phyloP scores from a whole-genome alignment of 169 alveolate genomes.

The Eimeria necatrix region DNA sequence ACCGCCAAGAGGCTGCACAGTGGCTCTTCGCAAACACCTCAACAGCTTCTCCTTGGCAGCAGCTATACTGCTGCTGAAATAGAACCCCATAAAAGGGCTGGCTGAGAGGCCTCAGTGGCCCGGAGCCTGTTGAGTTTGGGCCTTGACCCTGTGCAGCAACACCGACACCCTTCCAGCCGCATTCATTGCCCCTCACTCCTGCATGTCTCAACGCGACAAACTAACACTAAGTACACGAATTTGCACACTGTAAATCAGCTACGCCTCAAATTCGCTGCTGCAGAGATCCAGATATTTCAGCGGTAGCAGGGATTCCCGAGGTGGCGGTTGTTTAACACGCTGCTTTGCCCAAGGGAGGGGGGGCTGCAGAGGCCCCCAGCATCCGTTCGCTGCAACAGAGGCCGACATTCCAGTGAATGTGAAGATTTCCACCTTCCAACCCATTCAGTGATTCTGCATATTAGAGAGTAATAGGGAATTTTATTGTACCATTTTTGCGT shows the following conservation, averaged over 20 bases:
- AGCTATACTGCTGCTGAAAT: neutral
- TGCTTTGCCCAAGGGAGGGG: neutral
- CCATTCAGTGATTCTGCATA: too few species aligned
- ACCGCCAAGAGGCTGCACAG: neutral
- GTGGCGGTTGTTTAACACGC: neutral
- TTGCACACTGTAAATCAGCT: neutral
- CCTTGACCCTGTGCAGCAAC: conserved; percentile 16
- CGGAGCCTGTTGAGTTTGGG: neutral
- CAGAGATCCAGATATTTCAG: neutral
- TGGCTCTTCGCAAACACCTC: neutral
- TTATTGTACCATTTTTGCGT: too few species aligned
- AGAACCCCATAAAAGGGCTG: neutral
- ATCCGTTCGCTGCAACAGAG: neutral
- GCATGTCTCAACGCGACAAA: neutral
- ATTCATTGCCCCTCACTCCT: conserved; percentile 25
- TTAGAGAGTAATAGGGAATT: too few species aligned
- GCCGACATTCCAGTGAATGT: too few species aligned
- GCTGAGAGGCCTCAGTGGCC: neutral
- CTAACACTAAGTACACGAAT: too few species aligned
- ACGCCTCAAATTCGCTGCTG: neutral
- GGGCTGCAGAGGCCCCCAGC: conserved; percentile 23
- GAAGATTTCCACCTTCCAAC: too few species aligned
- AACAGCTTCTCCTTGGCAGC: neutral
- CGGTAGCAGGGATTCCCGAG: neutral
- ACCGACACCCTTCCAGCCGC: conserved; percentile 1